A percentile compares a stretch with the other conserved stretches of the same genome.
These are phyloP conservation scores for Amaranthus hypochondriacus DNA, from an alignment of 148 eudicot genomes.

Conservation along the genomic window DNA sequence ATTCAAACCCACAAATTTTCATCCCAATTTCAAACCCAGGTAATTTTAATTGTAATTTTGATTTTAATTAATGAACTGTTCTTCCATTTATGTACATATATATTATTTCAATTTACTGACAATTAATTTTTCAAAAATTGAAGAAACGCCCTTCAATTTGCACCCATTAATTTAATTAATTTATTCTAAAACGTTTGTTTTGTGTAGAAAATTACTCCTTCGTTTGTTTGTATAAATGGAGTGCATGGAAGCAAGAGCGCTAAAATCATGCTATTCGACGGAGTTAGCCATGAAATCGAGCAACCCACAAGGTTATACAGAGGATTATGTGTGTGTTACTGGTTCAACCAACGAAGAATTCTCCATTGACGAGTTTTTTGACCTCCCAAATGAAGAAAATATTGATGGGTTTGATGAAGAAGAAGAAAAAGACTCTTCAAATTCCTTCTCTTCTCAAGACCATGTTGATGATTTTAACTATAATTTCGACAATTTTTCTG, in stretches of 20 bases:
- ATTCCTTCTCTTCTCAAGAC: slow-evolving; percentile 45
- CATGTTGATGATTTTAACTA: slow-evolving; percentile 30
- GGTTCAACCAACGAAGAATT: slow-evolving; percentile 51
- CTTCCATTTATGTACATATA: background rate
- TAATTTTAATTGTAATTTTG: background rate
- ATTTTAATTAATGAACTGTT: background rate
- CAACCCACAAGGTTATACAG: slow-evolving; percentile 27
- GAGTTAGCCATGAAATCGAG: slow-evolving; percentile 39
- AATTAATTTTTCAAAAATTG: background rate
- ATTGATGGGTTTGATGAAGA: slow-evolving; percentile 19
- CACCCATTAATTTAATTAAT: background rate
- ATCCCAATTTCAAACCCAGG: background rate
- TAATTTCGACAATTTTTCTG: slow-evolving; percentile 29
- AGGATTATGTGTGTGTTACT: slow-evolving; percentile 36
- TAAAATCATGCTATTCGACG: slow-evolving; percentile 64
- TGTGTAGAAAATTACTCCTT: background rate
- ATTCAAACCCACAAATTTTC: background rate
- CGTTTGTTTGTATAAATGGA: slow-evolving; percentile 36
- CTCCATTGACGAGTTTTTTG: slow-evolving; percentile 69
- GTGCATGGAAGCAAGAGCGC: slow-evolving; percentile 69
- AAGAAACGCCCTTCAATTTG: slow-evolving; percentile 8
- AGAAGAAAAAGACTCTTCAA: slow-evolving; percentile 39
- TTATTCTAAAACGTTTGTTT: background rate
- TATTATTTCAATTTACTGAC: background rate
- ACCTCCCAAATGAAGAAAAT: slow-evolving; percentile 53